Percentiles rank a stretch among this genome's conserved stretches.
Conservation (phyloP, 2,329 filamentous ascomycete species). For the Nigrospora osmanthi region DNA sequence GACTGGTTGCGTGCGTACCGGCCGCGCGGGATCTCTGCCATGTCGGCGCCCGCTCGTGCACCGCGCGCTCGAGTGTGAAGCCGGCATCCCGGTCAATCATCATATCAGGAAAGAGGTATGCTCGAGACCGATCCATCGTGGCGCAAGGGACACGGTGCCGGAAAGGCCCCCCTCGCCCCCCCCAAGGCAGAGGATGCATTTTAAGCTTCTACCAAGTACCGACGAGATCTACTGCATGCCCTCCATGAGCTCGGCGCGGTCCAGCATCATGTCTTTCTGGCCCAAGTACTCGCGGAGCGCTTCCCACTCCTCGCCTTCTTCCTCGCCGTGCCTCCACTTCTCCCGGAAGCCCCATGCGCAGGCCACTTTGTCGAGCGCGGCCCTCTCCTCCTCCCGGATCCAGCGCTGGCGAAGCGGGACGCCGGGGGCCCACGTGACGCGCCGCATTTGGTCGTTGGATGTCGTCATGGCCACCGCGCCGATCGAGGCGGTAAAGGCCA, state of each 20-base stretch:
- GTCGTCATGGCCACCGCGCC: conserved; percentile 81
- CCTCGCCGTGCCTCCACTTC: conserved; percentile 71
- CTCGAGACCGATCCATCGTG: too few relatives aligned
- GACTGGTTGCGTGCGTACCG: too few relatives aligned
- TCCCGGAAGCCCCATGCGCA: conserved; percentile 90
- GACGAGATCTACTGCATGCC: conserved; percentile 61
- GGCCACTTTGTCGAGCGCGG: conserved; percentile 77
- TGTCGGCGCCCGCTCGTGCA: too few relatives aligned
- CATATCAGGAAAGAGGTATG: too few relatives aligned
- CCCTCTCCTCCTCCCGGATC: conserved; percentile 83
- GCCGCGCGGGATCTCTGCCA: too few relatives aligned
- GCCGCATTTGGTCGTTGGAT: conserved; percentile 88
- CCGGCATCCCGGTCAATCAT: too few relatives aligned
- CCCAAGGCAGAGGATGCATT: too few relatives aligned
- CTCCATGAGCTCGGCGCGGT: conserved; percentile 83
- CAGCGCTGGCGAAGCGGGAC: conserved; percentile 75
- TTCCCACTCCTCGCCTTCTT: conserved; percentile 88
- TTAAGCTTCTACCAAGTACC: background rate
- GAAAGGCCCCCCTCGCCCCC: too few relatives aligned
- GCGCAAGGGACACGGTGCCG: too few relatives aligned
- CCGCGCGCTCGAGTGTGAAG: too few relatives aligned
- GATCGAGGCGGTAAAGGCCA: conserved; percentile 71
- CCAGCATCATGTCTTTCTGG: conserved; percentile 80
- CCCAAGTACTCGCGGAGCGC: conserved; percentile 75
- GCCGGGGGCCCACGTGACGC: conserved; percentile 83